Evolutionary conservation across 2,329 filamentous ascomycete species (phyloP), one percentile per base, ranked within the genome.

Genomic region (Lasiodiplodia citricola): DNA sequence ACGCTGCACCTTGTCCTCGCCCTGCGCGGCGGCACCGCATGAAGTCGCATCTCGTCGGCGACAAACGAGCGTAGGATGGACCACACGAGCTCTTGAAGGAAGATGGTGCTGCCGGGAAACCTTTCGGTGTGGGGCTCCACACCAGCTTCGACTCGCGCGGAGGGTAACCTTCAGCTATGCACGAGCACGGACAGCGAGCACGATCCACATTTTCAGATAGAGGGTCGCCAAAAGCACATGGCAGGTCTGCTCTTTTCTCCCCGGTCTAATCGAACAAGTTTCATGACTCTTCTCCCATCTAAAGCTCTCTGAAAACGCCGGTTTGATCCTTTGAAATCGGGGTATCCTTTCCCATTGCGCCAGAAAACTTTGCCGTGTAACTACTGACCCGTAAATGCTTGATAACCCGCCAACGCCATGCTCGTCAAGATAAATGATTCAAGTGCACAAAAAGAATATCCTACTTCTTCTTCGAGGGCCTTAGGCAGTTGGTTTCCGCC

Each of bases 1-100:
- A 99, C 95, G 44, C 86, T 99, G 74, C 96, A 99, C 86, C 86
- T 99, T 78, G 96, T 99, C 64, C 90, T 99, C 73, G 96, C 96
- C 54, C 90, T 99, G 70, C 89, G 96, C 79, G 96, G 96, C 68
- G 95, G 95, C 25, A 28, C 57, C 16, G 64, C 68, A 63, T 70
- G 41, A 70, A 35, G 41, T 21, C 16, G 18, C 35, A 10, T 16
- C 11, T 50, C 3, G 18, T 13, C 25, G 18, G 10, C 47, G 13
- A 38, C n/a, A 21, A 14, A 41, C 28, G 5, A 50, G 47, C n/a
- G 44, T 50, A 16, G 25, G 25, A 64, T 50, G 60, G 58, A 52
- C 23, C 6, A 21, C 10, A 38, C 21, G 31, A 25, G 47, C 47
- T 47, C 18, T 47, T 47, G 44, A 21, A 47, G 44, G 44, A 52